Evolutionary conservation across 1,284 basidiomycete genomes (phyloP), one percentile per base, ranked within the genome.

Genomic region (Phaffia rhodozyma): DNA sequence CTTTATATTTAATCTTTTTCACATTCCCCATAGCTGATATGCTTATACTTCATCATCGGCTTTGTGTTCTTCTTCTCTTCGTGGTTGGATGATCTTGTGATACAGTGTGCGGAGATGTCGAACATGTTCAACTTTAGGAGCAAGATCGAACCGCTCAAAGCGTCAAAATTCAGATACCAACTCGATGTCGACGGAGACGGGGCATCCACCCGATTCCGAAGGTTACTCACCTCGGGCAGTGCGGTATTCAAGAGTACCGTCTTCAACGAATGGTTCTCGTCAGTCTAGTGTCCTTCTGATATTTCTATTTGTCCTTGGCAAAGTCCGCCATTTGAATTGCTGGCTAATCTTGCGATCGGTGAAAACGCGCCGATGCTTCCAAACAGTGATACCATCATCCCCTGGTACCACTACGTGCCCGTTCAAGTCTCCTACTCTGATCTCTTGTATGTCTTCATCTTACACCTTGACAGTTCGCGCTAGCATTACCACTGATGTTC

Each of bases 161-260:
- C 43, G 3, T 38, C 34, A 20, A 54, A 43, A 16, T 65, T 52
- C 30, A 48, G 63, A 5, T 65, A 65, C n/a, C 58, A 43, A 18
- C 27, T 65, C 21, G 63, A 65, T 23, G 63, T 65, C 13, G 34
- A 34, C 27, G 85, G 85, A 2, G 84, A 86, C 68, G 84, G 82
- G 1, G 86, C 85, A 84, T 84, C 82, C 11, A 79, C 82, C 38
- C 79, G 85, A 1, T 86, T 86, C 68, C 69, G 72, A 62, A 68
- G 74, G n/a, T 68, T 76, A 1, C 61, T 76, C n/a, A 62, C 67
- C 20, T 70, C 70, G 3, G 73, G 74, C 58, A 65, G 63, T n/a
- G 58, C 57, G 13, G 32, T 65, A 27, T 48, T 65, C 30, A 65
- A 65, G 50, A 43, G 54, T 1, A 65, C 63, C n/a, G 23, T 65